Percentiles rank a stretch among this genome's conserved stretches.
These are phyloP conservation scores for Fusarium sp. DNA, from an alignment of 2,329 filamentous ascomycete species.

Conservation along the genomic window DNA sequence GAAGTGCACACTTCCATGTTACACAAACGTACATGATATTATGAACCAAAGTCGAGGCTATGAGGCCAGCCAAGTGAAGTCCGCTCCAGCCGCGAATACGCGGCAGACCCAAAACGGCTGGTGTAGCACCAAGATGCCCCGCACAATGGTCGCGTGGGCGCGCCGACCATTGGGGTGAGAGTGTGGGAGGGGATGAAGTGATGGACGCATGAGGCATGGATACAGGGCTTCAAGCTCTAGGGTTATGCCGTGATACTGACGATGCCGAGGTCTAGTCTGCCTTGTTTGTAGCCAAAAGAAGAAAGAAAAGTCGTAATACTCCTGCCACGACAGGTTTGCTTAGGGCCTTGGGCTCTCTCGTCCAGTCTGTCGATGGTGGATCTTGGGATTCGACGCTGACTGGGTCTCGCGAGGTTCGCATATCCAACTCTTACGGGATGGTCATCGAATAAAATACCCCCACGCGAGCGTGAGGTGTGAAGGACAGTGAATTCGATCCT, in stretches of 20 bases:
- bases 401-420: background rate
- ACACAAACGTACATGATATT: background rate
- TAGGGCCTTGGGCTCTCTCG: background rate
- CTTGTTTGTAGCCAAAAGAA: background rate
- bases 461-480: conserved; percentile 10
- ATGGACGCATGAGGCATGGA: conserved; percentile 13
- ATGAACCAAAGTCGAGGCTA: background rate
- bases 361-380: conserved; percentile 1
- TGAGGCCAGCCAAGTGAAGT: conserved; percentile 30
- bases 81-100: conserved; percentile 27
- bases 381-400: conserved; percentile 1
- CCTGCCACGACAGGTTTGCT: background rate
- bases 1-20: conserved; percentile 12
- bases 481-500: background rate
- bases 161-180: background rate
- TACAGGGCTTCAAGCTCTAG: background rate
- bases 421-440: background rate
- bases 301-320: background rate
- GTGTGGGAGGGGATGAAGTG: conserved; percentile 11
- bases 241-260: conserved; percentile 6
- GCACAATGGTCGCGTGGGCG: conserved; percentile 20
- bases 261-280: background rate
- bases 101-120: conserved; percentile 24
- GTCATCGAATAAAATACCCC: conserved; percentile 10
- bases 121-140: conserved; percentile 26